Evolutionary conservation across 805 yeast species (phyloP).

Genomic region (Citeromyces matritensis): DNA sequence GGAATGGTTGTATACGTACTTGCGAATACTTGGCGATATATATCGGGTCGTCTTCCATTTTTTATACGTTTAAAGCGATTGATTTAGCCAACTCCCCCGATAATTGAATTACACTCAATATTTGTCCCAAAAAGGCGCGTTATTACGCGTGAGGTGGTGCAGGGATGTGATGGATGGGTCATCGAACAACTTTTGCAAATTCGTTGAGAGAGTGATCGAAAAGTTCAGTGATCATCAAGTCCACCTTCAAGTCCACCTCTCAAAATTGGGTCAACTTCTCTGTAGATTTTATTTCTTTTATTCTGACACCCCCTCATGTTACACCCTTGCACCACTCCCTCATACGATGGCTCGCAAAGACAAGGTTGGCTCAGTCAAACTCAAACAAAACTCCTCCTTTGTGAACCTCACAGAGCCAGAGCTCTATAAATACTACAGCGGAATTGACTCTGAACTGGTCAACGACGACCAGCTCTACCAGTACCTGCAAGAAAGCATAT

Average conservation of each 20-base stretch:
- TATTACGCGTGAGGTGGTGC: conserved; percentile 1
- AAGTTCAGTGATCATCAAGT: neutral
- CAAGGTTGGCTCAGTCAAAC: conserved; percentile 6
- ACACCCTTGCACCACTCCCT: neutral
- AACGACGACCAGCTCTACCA: conserved; percentile 6
- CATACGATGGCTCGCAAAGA: conserved; percentile 5
- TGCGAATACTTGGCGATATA: conserved; percentile 32
- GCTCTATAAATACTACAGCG: conserved; percentile 12
- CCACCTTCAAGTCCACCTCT: neutral
- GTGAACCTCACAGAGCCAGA: conserved; percentile 12
- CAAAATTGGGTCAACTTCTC: neutral
- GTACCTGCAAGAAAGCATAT: no score
- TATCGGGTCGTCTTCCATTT: conserved; percentile 8
- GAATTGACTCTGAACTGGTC: conserved; percentile 5
- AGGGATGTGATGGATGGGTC: neutral
- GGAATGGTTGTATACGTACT: conserved; percentile 9
- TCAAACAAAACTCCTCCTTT: conserved; percentile 4
- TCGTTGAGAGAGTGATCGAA: conserved; percentile 3
- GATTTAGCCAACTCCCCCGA: neutral
- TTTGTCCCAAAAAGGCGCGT: neutral
- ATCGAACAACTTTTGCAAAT: neutral
- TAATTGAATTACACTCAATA: neutral
- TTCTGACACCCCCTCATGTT: conserved; percentile 1
- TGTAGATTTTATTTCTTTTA: neutral
- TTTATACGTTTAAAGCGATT: neutral